phyloP scores from a whole-genome alignment of 225 moss, liverwort and hornwort species.

The Takakia lepidozioides region DNA sequence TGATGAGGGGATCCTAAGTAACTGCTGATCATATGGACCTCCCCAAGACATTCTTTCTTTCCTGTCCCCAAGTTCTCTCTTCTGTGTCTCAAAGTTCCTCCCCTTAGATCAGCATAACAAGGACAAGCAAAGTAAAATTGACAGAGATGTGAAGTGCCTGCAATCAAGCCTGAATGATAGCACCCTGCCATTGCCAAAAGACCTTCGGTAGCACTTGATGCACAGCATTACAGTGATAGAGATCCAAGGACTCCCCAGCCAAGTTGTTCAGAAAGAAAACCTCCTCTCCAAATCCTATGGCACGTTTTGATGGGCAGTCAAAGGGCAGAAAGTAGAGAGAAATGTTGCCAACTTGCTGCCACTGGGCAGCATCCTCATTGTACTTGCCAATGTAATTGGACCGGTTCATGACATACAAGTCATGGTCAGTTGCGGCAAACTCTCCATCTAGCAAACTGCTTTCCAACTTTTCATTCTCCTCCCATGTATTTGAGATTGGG shows the following conservation, averaged over 20 bases:
- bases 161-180: constrained; percentile 23
- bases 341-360: constrained; percentile 38
- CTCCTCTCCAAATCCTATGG: constrained; percentile 26
- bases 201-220: constrained; percentile 35
- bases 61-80: too few relatives aligned
- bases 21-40: too few relatives aligned
- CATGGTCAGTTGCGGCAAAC: constrained; percentile 28
- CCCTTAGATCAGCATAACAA: too few relatives aligned
- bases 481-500: constrained; percentile 31
- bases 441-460: constrained; percentile 30
- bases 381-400: constrained; percentile 42
- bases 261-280: constrained; percentile 30
- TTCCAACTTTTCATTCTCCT: constrained; percentile 31
- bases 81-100: too few relatives aligned
- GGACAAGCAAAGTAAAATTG: too few relatives aligned
- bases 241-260: constrained; percentile 26
- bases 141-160: too few relatives aligned
- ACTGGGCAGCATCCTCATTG: constrained; percentile 24
- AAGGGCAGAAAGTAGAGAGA: constrained; percentile 30
- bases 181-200: constrained; percentile 43
- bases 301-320: constrained; percentile 12
- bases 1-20: too few relatives aligned
- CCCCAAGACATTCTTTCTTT: too few relatives aligned
- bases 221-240: constrained; percentile 19
- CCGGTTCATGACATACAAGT: constrained; percentile 28